Conservation (phyloP, 768 basidiomycete species). For the Clitopilus hobsonii region DNA sequence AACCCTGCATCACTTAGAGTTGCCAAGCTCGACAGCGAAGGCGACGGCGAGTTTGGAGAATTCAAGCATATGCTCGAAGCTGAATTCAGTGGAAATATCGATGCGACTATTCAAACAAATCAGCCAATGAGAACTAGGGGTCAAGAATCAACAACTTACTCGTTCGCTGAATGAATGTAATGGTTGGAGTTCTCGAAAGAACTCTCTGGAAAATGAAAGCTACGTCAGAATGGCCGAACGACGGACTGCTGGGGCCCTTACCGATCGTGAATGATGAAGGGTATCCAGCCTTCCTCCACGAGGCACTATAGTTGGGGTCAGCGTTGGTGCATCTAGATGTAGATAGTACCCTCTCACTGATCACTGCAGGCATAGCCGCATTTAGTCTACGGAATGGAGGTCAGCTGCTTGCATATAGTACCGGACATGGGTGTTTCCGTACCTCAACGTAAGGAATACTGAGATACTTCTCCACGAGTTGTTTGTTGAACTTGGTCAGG, state of each 20-base stretch:
- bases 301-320: constrained; percentile 44
- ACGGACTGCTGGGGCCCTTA: constrained; percentile 27
- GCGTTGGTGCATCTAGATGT: constrained; percentile 21
- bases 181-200: constrained; percentile 74
- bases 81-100: constrained; percentile 84
- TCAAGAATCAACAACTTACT: constrained; percentile 48
- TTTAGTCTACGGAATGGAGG: constrained; percentile 49
- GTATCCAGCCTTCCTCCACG: constrained; percentile 85
- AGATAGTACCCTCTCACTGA: constrained; percentile 52
- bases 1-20: constrained; percentile 17
- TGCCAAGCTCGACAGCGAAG: constrained; percentile 72
- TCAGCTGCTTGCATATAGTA: no score
- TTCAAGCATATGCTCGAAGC: constrained; percentile 85
- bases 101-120: constrained; percentile 51
- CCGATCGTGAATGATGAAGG: constrained; percentile 82
- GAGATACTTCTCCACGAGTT: constrained; percentile 73
- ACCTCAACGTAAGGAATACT: constrained; percentile 76
- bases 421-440: no score
- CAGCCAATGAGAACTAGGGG: constrained; percentile 5
- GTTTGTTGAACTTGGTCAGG: constrained; percentile 76
- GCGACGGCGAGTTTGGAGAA: constrained; percentile 83
- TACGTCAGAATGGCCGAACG: constrained; percentile 11
- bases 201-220: constrained; percentile 42
- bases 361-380: constrained; percentile 96
- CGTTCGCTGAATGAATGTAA: constrained; percentile 76